Evolutionary conservation across 805 yeast genomes (phyloP).

Genomic region (Ogataea sp.): DNA sequence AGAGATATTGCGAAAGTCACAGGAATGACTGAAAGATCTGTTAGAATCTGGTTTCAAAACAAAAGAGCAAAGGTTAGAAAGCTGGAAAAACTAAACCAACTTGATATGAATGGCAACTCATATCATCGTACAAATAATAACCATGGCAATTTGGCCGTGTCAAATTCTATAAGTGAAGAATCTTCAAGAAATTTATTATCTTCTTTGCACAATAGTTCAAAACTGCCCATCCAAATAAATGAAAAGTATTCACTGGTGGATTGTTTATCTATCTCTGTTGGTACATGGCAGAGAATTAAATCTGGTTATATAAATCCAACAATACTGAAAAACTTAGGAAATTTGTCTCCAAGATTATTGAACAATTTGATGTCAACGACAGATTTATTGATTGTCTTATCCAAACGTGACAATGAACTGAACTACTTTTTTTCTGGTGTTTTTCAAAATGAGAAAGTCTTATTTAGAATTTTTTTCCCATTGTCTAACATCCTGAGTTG

Average conservation of each 20-base stretch:
- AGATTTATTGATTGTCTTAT: slow-evolving; percentile 62
- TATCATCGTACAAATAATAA: not conserved
- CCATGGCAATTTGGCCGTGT: not conserved
- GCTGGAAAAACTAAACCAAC: slow-evolving; percentile 39
- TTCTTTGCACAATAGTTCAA: slow-evolving; percentile 12
- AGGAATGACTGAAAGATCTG: slow-evolving; percentile 81
- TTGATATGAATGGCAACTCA: slow-evolving; percentile 3
- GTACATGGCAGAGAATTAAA: slow-evolving; percentile 73
- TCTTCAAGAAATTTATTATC: slow-evolving; percentile 7
- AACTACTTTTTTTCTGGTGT: slow-evolving; percentile 75
- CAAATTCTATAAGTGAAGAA: not conserved
- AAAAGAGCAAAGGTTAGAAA: slow-evolving; percentile 73
- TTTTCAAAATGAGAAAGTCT: slow-evolving; percentile 55
- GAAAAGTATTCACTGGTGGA: slow-evolving; percentile 65
- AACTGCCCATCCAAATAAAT: slow-evolving; percentile 46
- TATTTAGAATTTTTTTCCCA: slow-evolving; percentile 69
- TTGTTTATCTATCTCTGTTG: slow-evolving; percentile 61
- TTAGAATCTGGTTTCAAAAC: slow-evolving; percentile 90
- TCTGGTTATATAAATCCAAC: slow-evolving; percentile 44
- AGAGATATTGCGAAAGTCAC: slow-evolving; percentile 63
- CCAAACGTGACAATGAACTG: slow-evolving; percentile 62
- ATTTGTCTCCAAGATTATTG: slow-evolving; percentile 60
- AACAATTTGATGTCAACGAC: slow-evolving; percentile 58
- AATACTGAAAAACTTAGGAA: slow-evolving; percentile 39
- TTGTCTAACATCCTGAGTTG: slow-evolving; percentile 51